A percentile compares a stretch with the other conserved stretches of the same genome.
Conservation (phyloP, 2,329 filamentous ascomycete species). For the Ascocoryne sarcoides region DNA sequence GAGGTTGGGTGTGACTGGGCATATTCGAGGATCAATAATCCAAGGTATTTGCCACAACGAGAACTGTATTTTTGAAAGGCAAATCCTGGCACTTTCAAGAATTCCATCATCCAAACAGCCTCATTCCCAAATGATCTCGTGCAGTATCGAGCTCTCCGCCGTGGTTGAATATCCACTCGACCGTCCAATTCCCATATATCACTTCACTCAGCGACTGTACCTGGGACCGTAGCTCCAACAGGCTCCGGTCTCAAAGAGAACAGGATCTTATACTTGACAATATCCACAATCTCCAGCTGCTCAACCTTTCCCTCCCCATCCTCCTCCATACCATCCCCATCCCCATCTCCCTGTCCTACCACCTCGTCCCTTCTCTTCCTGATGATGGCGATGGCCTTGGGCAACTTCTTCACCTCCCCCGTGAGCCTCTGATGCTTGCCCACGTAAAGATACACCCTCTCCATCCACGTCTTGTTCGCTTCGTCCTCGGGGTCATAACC, state of each 20-base stretch:
- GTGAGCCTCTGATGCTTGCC: constrained; percentile 82
- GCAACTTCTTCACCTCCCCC: constrained; percentile 83
- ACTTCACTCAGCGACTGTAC: too few species aligned
- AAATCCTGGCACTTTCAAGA: too few species aligned
- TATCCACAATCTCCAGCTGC: constrained; percentile 75
- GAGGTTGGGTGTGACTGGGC: too few species aligned
- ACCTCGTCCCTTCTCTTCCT: constrained; percentile 45
- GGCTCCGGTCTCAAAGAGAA: constrained; percentile 83
- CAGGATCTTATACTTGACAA: constrained; percentile 78
- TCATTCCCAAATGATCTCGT: too few species aligned
- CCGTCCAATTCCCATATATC: too few species aligned
- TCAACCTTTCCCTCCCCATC: constrained; percentile 28
- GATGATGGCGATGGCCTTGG: constrained; percentile 71
- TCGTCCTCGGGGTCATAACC: constrained; percentile 52
- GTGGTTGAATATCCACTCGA: too few species aligned
- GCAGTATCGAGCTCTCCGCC: too few species aligned
- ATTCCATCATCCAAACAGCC: too few species aligned
- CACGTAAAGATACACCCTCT: constrained; percentile 77
- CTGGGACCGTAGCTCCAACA: constrained; percentile 40
- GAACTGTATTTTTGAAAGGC: too few species aligned
- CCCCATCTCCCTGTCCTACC: constrained; percentile 6
- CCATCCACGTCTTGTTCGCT: constrained; percentile 72
- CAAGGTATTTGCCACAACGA: too few species aligned
- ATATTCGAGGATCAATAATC: too few species aligned
- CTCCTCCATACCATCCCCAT: constrained; percentile 11